Conservation (phyloP, 192 early-diverging fungal genomes). For the Coemansia sp. region DNA sequence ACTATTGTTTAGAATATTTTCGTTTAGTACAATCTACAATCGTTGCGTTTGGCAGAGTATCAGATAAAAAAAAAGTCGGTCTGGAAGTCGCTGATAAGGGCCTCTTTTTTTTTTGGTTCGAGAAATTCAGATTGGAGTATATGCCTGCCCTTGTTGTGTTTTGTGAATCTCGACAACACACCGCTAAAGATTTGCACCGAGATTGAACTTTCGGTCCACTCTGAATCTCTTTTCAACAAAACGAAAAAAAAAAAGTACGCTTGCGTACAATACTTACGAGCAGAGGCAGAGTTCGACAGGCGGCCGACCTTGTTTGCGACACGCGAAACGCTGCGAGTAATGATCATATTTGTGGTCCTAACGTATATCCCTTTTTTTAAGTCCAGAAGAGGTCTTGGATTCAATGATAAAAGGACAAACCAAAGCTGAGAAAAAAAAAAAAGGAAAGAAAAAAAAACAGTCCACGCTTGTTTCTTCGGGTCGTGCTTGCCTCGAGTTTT, state of each 20-base stretch:
- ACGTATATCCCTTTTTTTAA: constrained; percentile 7
- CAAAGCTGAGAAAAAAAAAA: background rate
- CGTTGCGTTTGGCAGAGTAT: no score
- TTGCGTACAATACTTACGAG: constrained; percentile 23
- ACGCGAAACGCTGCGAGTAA: constrained; percentile 45
- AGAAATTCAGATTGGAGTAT: no score
- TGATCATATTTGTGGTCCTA: constrained; percentile 44
- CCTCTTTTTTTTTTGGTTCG: no score
- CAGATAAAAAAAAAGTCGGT: no score
- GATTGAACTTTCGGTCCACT: background rate
- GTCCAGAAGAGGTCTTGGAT: background rate
- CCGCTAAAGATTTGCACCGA: background rate
- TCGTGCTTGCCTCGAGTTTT: no score
- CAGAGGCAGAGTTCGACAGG: constrained; percentile 22
- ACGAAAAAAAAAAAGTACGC: background rate
- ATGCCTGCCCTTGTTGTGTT: no score
- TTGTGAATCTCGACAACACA: no score
- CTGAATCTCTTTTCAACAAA: background rate
- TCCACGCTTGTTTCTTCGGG: no score
- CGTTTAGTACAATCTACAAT: background rate
- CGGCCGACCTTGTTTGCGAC: constrained; percentile 41
- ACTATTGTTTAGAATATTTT: constrained; percentile 15
- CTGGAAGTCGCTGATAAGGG: no score
- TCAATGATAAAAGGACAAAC: background rate
- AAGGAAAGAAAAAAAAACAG: no score